phyloP scores from a whole-genome alignment of 352 stramenopile genomes.

The Pythium brassicae region DNA sequence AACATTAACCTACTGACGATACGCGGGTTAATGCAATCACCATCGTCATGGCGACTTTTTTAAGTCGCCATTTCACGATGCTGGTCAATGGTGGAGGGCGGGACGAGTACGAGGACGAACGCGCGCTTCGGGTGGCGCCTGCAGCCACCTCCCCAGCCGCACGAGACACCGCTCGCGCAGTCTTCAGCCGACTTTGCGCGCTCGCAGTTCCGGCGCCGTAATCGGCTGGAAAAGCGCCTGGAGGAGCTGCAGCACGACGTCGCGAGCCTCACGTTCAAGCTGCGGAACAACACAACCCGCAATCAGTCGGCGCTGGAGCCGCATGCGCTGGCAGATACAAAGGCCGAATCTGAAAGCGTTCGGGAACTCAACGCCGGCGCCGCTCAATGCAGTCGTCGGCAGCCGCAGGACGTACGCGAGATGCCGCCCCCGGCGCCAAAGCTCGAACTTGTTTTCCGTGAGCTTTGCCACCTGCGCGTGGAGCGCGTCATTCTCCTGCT shows the following conservation, averaged over 20 bases:
- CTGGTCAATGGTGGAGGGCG: no score
- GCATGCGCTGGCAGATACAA: no score
- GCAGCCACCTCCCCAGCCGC: slow-evolving; percentile 25
- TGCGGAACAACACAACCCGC: slow-evolving; percentile 32
- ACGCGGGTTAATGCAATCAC: no score
- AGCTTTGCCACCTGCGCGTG: slow-evolving; percentile 24
- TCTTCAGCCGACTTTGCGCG: slow-evolving; percentile 22
- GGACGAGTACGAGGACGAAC: no score
- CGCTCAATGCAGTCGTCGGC: no score
- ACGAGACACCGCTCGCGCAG: slow-evolving; percentile 15
- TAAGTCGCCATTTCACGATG: no score
- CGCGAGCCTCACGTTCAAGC: slow-evolving; percentile 63
- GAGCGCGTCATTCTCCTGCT: slow-evolving; percentile 47
- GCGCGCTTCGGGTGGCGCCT: slow-evolving; percentile 5
- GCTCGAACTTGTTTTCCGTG: slow-evolving; percentile 23
- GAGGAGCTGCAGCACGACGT: slow-evolving; percentile 76
- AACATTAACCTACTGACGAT: no score
- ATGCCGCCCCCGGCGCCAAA: slow-evolving; percentile 8
- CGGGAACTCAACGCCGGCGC: no score
- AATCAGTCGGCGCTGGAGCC: slow-evolving; percentile 16
- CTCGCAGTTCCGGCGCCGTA: slow-evolving; percentile 42
- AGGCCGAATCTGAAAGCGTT: no score
- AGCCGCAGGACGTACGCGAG: no score
- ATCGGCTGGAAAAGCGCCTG: slow-evolving; percentile 58
- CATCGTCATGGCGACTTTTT: no score